Evolutionary conservation across 371 early-diverging fungal genomes (phyloP), one percentile per base, ranked within the genome.

Genomic region (Actinomortierella wolfii): DNA sequence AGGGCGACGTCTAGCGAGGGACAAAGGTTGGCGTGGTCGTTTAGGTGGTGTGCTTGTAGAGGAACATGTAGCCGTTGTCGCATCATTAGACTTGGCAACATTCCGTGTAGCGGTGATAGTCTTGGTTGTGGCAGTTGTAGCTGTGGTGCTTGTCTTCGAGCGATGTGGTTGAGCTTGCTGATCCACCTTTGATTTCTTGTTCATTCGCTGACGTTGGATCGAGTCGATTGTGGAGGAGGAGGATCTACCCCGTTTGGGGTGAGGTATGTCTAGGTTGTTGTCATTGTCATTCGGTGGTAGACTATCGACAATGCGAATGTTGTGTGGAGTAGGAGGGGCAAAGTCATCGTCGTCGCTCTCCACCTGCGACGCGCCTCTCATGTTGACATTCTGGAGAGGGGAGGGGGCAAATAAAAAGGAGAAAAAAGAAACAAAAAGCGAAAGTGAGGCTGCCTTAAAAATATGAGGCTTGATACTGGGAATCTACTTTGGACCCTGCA

Each of bases 301-400:
- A 45, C 17, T 49, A 54, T 64, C 18, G 9, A 57, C 54, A 1
- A 47, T n/a, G 8, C 64, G 39, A 5, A 64, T 46, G 46, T 23
- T 49, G 54, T 54, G 57, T 42, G 64, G 64, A 4, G 64, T 64
- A 5, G 64, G 54, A 20, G 50, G 34, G 21, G 26, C 61, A 55
- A 61, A 61, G 50, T 61, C 59, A 23, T 59, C 61, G 50, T 61
- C 61, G 41, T 61, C 61, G 34, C 34, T 34, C 34, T 34, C 34
- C 34, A 34, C 34, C 34, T 6, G 34, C 34, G 34, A 34, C 34
- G 34, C 34, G 34, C 34, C 34, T 34, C 34, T 34, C 34, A 34
- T 34, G 11, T 34, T 34, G 34, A 34, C 34, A 34, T 34, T 11
- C 11, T 34, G 34, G 34, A 4, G 34, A 6, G 34, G 34, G 34